Evolutionary conservation across 2,329 filamentous ascomycete species (phyloP).

Genomic region (Verticillium isaacii): DNA sequence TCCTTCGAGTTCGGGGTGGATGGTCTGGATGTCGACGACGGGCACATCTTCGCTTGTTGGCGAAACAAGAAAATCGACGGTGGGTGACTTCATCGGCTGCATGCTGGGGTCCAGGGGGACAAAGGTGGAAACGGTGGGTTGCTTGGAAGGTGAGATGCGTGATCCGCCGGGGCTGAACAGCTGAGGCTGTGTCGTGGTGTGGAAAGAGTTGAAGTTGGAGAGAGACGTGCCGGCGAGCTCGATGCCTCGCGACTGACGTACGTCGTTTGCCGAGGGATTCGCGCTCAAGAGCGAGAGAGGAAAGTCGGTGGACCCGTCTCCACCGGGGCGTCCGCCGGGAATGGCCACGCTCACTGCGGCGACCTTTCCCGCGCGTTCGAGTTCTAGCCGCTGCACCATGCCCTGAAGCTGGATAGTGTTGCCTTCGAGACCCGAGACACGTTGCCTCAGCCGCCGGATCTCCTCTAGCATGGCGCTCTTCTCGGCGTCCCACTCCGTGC

Average conservation of each 20-base stretch:
- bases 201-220: background rate
- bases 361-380: constrained; percentile 13
- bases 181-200: background rate
- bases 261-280: background rate
- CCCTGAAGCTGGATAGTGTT: constrained; percentile 23
- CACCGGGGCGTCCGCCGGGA: constrained; percentile 7
- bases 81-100: constrained; percentile 29
- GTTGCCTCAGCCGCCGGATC: constrained; percentile 34
- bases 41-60: constrained; percentile 30
- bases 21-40: constrained; percentile 52
- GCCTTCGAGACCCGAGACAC: constrained; percentile 27
- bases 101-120: constrained; percentile 39
- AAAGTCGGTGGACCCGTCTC: constrained; percentile 11
- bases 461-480: constrained; percentile 34
- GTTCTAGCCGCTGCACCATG: constrained; percentile 9
- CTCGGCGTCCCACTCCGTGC: constrained; percentile 40
- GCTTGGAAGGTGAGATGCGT: constrained; percentile 23
- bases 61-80: constrained; percentile 29
- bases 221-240: background rate
- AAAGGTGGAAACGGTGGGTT: constrained; percentile 30
- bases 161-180: constrained; percentile 22
- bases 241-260: background rate
- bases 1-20: constrained; percentile 56
- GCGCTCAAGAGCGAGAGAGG: constrained; percentile 1
- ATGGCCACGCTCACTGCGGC: constrained; percentile 11